Evolutionary conservation across 2,329 filamentous ascomycete genomes (phyloP).

Genomic region (Pseudogymnoascus sp.): DNA sequence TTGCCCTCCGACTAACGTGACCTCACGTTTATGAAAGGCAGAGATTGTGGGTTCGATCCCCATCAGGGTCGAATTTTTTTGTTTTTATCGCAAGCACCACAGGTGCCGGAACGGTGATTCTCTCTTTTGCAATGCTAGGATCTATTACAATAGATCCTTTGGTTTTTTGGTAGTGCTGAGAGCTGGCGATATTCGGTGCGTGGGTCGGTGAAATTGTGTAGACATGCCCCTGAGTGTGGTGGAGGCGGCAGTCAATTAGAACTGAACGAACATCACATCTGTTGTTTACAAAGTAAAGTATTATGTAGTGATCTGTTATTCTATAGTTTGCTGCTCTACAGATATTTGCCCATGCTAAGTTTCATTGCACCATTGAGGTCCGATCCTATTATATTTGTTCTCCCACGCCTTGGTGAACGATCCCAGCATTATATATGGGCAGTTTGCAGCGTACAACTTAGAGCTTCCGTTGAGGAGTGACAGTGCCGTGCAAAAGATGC

Average conservation of each 20-base stretch:
- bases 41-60: conserved; percentile 10
- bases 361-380: too few relatives aligned
- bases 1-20: conserved; percentile 9
- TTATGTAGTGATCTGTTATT: background rate
- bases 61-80: conserved; percentile 9
- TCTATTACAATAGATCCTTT: background rate
- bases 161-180: background rate
- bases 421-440: too few relatives aligned
- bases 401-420: too few relatives aligned
- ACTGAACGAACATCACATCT: background rate
- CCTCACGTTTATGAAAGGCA: conserved; percentile 8
- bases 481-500: too few relatives aligned
- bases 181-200: background rate
- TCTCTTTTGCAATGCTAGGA: background rate
- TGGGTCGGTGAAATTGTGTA: background rate
- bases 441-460: too few relatives aligned
- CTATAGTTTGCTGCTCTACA: background rate
- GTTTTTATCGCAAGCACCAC: background rate
- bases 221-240: background rate
- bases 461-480: too few relatives aligned
- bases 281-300: background rate
- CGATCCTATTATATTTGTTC: too few relatives aligned
- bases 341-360: too few relatives aligned
- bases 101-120: background rate
- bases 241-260: too few relatives aligned